These are phyloP conservation scores for Aureobasidium zeae DNA, from an alignment of 2,329 filamentous ascomycete genomes.

Conservation along the genomic window DNA sequence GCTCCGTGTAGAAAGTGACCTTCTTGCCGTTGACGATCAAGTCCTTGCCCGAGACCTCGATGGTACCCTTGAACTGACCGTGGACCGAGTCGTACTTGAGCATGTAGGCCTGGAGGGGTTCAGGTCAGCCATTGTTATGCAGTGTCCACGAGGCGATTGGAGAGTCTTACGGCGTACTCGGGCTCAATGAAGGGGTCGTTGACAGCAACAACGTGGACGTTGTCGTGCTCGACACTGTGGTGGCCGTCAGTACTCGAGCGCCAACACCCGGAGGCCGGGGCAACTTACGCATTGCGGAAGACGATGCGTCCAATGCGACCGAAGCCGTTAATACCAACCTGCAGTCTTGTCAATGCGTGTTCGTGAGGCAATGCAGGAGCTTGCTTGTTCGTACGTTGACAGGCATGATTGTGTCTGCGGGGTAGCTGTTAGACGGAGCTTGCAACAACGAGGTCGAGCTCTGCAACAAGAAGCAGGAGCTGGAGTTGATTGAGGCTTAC, in stretches of 20 bases:
- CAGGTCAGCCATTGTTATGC: constrained; percentile 9
- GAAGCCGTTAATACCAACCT: constrained; percentile 99
- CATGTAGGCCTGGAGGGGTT: constrained; percentile 76
- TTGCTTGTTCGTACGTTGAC: constrained; percentile 33
- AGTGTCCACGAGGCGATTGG: neutral
- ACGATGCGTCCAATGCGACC: constrained; percentile 98
- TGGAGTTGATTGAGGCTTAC: constrained; percentile 1
- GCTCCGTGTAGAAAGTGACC: constrained; percentile 89
- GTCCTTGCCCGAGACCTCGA: constrained; percentile 62
- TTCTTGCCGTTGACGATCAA: constrained; percentile 90
- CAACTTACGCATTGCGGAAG: constrained; percentile 85
- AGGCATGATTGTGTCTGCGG: constrained; percentile 32
- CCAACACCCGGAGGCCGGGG: constrained; percentile 17
- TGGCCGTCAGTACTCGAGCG: constrained; percentile 16
- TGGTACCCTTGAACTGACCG: constrained; percentile 88
- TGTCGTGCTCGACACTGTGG: constrained; percentile 65
- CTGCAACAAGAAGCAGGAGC: too few relatives aligned
- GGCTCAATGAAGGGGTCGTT: constrained; percentile 99
- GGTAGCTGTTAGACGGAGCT: constrained; percentile 19
- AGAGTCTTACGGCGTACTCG: constrained; percentile 79
- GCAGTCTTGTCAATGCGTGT: constrained; percentile 33
- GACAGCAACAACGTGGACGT: constrained; percentile 89
- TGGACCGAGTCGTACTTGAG: constrained; percentile 98
- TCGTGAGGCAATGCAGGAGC: constrained; percentile 7
- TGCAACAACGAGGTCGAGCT: too few relatives aligned